Base-by-base conservation (phyloP, 1,284 basidiomycete genomes). In the Wolfiporia cocos region DNA sequence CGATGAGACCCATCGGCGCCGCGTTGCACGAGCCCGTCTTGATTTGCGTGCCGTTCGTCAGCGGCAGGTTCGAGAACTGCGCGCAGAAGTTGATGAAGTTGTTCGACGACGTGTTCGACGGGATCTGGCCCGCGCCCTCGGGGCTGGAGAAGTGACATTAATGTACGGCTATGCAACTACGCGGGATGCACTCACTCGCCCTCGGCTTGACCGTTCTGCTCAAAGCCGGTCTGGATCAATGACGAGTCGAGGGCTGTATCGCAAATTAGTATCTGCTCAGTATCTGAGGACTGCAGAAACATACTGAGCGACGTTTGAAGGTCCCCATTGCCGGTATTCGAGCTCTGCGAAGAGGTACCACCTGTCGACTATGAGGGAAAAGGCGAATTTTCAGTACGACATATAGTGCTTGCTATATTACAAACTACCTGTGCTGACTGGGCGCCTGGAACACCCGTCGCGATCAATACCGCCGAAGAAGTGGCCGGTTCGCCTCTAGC, bases 11-110 rank as follows among this genome's bases (percentile, higher is more conserved):
- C 68, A 76, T 75, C 7, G 74, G 74, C 9, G 70, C 67, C 15
- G 71, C 67, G 63, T 81, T 82, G 62, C 79, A 83, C 15, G 77
- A 81, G 19, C 80, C 78, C 15, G 59, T 49, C 42, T 63, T 59
- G 58, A 81, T 67, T 61, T 79, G 77, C 57, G 73, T 63, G 41
- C 79, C 76, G 54, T 80, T 71, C 22, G 76, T 81, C 50, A 82
- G 68, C 28, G 74, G 73, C 38, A 74, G 64, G 48, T 73, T 66
- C 29, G 69, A 65, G 20, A 67, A 62, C 19, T 69, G 74, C 28
- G 70, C 54, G 55, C 77, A 82, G 64, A 77, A 81, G 68, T 83
- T 81, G 68, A 84, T 82, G 63, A 80, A 86, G 66, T 86, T 85
- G 68, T 86, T 84, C 31, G 65, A 66, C 33, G 76, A 78, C 14